Base-by-base conservation (phyloP, 768 basidiomycete species). In the Hemileccinum impolitum region DNA sequence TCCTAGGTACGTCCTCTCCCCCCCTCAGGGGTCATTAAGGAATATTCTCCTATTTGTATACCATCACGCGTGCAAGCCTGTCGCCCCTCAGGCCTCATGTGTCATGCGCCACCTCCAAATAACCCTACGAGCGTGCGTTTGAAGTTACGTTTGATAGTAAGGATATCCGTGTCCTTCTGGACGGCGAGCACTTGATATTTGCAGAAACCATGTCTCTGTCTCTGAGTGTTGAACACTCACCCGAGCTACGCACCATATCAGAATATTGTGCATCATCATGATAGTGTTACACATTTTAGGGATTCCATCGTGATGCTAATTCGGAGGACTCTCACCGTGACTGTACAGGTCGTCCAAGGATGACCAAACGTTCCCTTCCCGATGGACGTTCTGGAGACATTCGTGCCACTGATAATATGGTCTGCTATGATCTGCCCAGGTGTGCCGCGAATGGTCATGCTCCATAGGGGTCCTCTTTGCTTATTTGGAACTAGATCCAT, bases 351-450 rank as follows among this genome's bases (percentile, higher is more conserved):
- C 43, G 19, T 26, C 3, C 36, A 15, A 23, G 17, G 23, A n/a
- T n/a, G n/a, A n/a, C n/a, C n/a, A 35, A 11, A 6, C 4, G 19
- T 30, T 15, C 9, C 2, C 17, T 17, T 54, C 19, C 45, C 48
- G 10, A 21, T 9, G 10, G 54, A 53, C 19, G 11, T 55, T 14
- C 31, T 48, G 11, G 23, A 46, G 18, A 46, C 49, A 19, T 47
- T 54, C 23, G 21, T 32, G 31, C 37, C 2, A 14, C 1, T 55
- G 52, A 48, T 32, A 54, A 34, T 12, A 21, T 1, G 37, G 54
- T 36, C 37, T 54, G 3, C 15, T 54, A 2, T 50, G 45, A 4
- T 43, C 39, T 31, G 44, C 52, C 14, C 52, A 54, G 34, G 54
- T 49, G 1, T 55, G 40, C 23, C 40, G 47, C 21, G 15, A 35